phyloP scores from a whole-genome alignment of 305 asterid species.

The Fraxinus paxiana region DNA sequence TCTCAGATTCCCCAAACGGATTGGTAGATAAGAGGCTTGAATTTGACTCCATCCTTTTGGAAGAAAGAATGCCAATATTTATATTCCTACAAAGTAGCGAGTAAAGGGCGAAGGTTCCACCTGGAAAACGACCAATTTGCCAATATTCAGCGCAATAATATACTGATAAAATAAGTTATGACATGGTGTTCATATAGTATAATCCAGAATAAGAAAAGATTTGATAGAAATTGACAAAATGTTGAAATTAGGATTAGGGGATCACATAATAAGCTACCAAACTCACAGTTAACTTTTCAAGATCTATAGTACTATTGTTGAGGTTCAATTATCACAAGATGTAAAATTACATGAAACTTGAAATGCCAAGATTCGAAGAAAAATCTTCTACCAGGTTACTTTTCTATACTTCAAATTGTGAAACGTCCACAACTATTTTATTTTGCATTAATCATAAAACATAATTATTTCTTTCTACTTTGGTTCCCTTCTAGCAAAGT shows the following conservation, averaged over 20 bases:
- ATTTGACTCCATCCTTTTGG: constrained; percentile 20
- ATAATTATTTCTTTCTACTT: not conserved
- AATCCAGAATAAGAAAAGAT: not conserved
- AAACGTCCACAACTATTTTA: not conserved
- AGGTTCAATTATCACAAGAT: not conserved
- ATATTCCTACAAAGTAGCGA: constrained; percentile 42
- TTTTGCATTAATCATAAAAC: not conserved
- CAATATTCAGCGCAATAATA: not conserved
- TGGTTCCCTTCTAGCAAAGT: not conserved
- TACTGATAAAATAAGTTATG: not conserved
- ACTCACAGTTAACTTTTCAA: not conserved
- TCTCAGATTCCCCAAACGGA: constrained; percentile 6
- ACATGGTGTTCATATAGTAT: not conserved
- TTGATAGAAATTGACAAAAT: not conserved
- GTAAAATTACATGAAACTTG: not conserved
- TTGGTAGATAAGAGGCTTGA: constrained; percentile 15
- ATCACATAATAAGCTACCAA: not conserved
- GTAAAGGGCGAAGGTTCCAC: constrained; percentile 46
- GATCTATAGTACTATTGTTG: not conserved
- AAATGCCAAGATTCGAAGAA: not conserved
- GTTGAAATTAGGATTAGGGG: not conserved
- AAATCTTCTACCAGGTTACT: not conserved
- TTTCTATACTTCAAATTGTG: not conserved
- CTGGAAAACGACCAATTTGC: constrained; percentile 20
- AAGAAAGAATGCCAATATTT: constrained; percentile 37